Conservation (phyloP, 768 basidiomycete genomes). For the Hysterangium stoloniferum region DNA sequence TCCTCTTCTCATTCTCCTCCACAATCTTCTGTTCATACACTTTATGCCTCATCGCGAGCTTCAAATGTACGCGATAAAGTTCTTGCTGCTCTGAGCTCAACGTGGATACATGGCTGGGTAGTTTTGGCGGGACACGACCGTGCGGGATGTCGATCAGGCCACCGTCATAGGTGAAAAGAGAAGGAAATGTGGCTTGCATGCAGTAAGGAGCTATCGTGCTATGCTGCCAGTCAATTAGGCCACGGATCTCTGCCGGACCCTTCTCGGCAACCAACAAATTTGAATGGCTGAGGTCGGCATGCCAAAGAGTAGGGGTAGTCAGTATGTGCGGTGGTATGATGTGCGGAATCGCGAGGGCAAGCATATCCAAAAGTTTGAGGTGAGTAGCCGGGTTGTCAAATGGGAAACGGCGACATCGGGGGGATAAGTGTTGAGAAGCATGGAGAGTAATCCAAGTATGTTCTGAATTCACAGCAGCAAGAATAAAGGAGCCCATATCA, state of each 20-base stretch:
- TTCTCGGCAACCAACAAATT: conserved; percentile 14
- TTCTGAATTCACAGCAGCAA: no score
- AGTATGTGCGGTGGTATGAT: background rate
- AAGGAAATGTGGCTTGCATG: conserved; percentile 1
- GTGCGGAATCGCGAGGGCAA: background rate
- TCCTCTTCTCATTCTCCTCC: background rate
- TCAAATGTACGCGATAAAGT: background rate
- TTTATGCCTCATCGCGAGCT: conserved; percentile 4
- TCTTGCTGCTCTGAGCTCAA: background rate
- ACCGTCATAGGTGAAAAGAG: background rate
- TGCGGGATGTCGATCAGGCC: background rate
- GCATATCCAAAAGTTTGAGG: background rate
- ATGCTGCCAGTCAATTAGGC: conserved; percentile 18
- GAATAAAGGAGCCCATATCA: no score
- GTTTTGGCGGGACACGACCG: background rate
- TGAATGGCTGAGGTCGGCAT: conserved; percentile 15
- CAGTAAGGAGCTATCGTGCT: background rate
- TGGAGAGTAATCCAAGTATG: conserved; percentile 1
- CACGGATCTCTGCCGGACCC: conserved; percentile 6
- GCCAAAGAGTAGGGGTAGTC: conserved; percentile 14
- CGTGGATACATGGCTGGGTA: background rate
- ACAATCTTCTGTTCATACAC: background rate
- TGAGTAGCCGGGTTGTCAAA: background rate
- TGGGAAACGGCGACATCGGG: background rate
- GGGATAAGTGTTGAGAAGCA: background rate